Percentiles rank a stretch among this genome's conserved stretches.
These are phyloP conservation scores for Apiospora malaysiana DNA, from an alignment of 2,329 filamentous ascomycete genomes.

Conservation along the genomic window DNA sequence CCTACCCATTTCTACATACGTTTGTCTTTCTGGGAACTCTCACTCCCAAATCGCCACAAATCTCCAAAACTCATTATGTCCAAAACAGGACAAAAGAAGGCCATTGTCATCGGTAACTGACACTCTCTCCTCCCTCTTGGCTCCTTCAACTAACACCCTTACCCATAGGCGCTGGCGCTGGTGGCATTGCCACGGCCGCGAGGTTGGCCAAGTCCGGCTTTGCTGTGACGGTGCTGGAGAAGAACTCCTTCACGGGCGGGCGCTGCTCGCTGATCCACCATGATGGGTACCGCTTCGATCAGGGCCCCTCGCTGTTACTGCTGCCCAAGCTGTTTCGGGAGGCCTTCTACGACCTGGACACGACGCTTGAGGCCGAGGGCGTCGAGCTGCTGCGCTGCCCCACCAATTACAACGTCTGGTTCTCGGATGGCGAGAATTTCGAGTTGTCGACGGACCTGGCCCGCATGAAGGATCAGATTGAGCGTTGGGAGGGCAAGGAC, in stretches of 20 bases:
- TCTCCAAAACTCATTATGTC: neutral
- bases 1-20: neutral
- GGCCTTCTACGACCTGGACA: conserved; percentile 72
- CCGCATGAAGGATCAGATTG: conserved; percentile 74
- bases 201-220: conserved; percentile 74
- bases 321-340: conserved; percentile 74
- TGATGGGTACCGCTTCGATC: conserved; percentile 73
- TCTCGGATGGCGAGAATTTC: conserved; percentile 69
- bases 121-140: neutral
- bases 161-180: conserved; percentile 68
- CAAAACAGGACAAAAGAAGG: conserved; percentile 48
- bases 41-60: neutral
- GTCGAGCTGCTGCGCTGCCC: conserved; percentile 73
- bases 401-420: conserved; percentile 78
- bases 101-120: conserved; percentile 57
- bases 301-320: conserved; percentile 76
- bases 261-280: conserved; percentile 70
- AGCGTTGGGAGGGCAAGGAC: conserved; percentile 74
- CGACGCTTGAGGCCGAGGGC: conserved; percentile 68
- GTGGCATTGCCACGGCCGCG: conserved; percentile 74
- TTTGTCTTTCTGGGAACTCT: neutral
- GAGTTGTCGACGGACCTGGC: conserved; percentile 70
- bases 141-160: neutral
- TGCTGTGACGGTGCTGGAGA: conserved; percentile 77
- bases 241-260: conserved; percentile 75